A percentile compares a stretch with the other conserved stretches of the same genome.
Evolutionary conservation across 2,329 filamentous ascomycete species (phyloP).

Genomic region (Alternaria sp.): DNA sequence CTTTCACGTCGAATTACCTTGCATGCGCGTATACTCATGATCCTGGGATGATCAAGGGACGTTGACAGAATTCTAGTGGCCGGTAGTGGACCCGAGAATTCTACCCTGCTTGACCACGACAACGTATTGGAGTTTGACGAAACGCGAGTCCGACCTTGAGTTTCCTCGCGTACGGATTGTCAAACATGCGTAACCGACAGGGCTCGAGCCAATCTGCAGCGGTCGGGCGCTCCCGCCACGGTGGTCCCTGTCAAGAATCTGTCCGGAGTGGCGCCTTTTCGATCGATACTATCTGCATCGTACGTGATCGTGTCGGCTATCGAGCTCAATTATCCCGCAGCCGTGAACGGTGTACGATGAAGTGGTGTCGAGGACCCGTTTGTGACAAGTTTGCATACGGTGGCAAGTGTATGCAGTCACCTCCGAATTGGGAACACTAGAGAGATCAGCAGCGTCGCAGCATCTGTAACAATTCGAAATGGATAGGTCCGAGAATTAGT

Average conservation of each 20-base stretch:
- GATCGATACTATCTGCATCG: neutral
- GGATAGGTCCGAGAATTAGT: neutral
- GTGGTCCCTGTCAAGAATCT: conserved; percentile 6
- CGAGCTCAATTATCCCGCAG: neutral
- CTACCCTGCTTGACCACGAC: neutral
- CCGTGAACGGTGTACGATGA: neutral
- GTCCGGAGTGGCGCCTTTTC: neutral
- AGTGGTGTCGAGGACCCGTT: neutral
- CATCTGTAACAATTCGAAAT: neutral
- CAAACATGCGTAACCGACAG: conserved; percentile 2
- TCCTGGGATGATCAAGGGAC: neutral
- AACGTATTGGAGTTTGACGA: neutral
- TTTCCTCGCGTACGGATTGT: neutral
- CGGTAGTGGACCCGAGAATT: neutral
- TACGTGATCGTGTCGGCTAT: neutral
- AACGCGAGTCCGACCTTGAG: neutral
- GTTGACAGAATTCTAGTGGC: neutral
- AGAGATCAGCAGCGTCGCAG: neutral
- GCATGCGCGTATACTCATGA: neutral
- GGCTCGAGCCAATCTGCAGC: neutral
- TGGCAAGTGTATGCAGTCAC: neutral
- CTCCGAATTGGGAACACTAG: conserved; percentile 3
- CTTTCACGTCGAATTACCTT: neutral
- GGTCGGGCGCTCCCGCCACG: conserved; percentile 6
- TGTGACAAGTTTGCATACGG: neutral